Conservation (phyloP, 1,284 basidiomycete species). For the Ustilago trichophora region DNA sequence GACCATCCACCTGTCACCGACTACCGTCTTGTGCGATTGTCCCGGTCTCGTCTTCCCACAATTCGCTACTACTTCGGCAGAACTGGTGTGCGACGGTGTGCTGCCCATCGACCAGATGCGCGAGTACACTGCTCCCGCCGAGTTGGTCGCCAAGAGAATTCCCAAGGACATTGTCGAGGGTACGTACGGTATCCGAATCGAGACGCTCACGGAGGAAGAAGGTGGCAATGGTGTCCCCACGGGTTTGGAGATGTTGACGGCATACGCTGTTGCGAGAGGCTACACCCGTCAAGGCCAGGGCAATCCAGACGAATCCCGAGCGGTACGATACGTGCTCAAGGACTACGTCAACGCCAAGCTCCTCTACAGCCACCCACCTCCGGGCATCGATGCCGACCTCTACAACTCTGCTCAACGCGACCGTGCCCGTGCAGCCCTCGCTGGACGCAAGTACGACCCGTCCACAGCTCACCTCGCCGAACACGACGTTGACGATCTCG, state of each 20-base stretch:
- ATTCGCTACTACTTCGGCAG: conserved; percentile 77
- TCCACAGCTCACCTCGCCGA: conserved; percentile 27
- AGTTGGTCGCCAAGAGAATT: conserved; percentile 82
- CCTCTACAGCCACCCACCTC: conserved; percentile 84
- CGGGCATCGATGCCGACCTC: conserved; percentile 73
- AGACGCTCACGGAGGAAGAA: conserved; percentile 77
- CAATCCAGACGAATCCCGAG: conserved; percentile 94
- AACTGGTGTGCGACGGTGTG: conserved; percentile 95
- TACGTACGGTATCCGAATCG: conserved; percentile 86
- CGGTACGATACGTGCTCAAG: conserved; percentile 91
- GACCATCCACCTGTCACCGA: conserved; percentile 88
- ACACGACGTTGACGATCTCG: conserved; percentile 30
- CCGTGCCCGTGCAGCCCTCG: conserved; percentile 71
- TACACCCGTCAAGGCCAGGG: conserved; percentile 93
- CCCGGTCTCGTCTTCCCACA: conserved; percentile 98
- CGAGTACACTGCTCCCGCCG: conserved; percentile 87
- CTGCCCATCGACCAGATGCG: conserved; percentile 97
- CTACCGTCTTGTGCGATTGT: conserved; percentile 94
- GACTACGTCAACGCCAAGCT: conserved; percentile 97
- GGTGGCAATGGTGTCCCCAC: conserved; percentile 82
- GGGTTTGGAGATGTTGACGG: conserved; percentile 83
- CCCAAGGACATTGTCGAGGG: conserved; percentile 87
- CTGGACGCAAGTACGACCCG: conserved; percentile 42
- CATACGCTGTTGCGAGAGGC: conserved; percentile 83
- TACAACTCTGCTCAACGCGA: conserved; percentile 83